Percentiles rank a stretch among this genome's conserved stretches.
Evolutionary conservation across 768 basidiomycete genomes (phyloP).

Genomic region (Omphalotus guepiniiformis): DNA sequence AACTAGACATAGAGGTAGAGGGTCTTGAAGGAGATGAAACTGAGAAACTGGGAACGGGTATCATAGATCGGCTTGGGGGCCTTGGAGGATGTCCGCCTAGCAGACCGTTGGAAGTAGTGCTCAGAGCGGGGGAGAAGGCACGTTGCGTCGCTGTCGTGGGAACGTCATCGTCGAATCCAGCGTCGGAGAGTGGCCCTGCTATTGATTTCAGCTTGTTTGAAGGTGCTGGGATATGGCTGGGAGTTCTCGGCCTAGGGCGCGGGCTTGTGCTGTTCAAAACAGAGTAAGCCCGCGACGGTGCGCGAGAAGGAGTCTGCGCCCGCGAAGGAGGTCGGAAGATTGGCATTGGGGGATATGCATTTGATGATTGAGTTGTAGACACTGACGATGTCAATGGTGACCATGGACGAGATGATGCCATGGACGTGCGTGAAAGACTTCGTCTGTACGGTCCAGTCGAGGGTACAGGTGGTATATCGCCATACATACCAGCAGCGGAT

Average conservation of each 20-base stretch:
- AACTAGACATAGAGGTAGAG: slow-evolving; percentile 66
- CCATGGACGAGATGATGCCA: slow-evolving; percentile 78
- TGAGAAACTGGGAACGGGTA: slow-evolving; percentile 73
- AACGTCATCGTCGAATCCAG: slow-evolving; percentile 42
- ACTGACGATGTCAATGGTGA: slow-evolving; percentile 70
- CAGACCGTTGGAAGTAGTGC: slow-evolving; percentile 43
- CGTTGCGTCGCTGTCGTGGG: slow-evolving; percentile 47
- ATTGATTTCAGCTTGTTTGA: slow-evolving; percentile 43
- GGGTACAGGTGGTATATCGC: slow-evolving; percentile 43
- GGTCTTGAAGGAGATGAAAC: slow-evolving; percentile 68
- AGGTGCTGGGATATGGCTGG: slow-evolving; percentile 74
- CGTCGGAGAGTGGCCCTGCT: slow-evolving; percentile 43
- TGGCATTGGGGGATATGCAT: slow-evolving; percentile 34
- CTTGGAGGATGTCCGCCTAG: slow-evolving; percentile 51
- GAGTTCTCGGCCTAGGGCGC: slow-evolving; percentile 72
- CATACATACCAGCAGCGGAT: slow-evolving; percentile 41
- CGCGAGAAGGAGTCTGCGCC: slow-evolving; percentile 44
- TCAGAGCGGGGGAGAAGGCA: slow-evolving; percentile 58
- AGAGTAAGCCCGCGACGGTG: slow-evolving; percentile 42
- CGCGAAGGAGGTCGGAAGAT: slow-evolving; percentile 35
- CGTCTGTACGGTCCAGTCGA: slow-evolving; percentile 49
- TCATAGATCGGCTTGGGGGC: slow-evolving; percentile 81
- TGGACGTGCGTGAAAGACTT: slow-evolving; percentile 69
- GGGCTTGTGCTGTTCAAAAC: slow-evolving; percentile 40
- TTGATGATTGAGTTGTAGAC: slow-evolving; percentile 60